Evolutionary conservation across 371 early-diverging fungal species (phyloP), one percentile per base, ranked within the genome.

Genomic region (Mortierella polycephala): DNA sequence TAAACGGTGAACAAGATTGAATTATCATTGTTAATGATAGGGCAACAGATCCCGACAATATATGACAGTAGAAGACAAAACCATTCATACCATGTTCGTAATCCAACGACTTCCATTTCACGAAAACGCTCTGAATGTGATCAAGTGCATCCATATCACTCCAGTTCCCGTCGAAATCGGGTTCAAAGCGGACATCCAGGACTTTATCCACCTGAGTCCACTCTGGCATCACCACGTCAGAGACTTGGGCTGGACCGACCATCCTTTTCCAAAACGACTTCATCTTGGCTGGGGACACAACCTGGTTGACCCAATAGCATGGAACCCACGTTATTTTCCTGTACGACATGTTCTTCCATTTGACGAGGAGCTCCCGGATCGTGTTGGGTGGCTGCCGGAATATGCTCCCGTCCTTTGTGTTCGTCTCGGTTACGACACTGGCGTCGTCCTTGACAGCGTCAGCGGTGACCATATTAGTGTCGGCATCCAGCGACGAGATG

Each of bases 311-410:
- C 87, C 88, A 89, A 40, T 65, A 71, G 10, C 68, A 66, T n/a
- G 87, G 75, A 8, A 90, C 89, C 92, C 92, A 91, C 16, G 71
- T 72, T 7, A 85, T 60, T 60, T 88, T 86, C 13, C 88, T 81
- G 60, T 87, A 89, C 1, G 89, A 87, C 40, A 69, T 49, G 10
- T 67, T 73, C 57, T 82, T 82, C 91, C 90, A 91, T 50, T 89
- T 89, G 54, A 91, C 71, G 7, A 86, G 67, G n/a, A 84, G 67
- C 46, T 85, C 83, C 5, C 73, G 68, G 6, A 30, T 68, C 3
- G 79, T 72, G 42, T 77, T 71, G 13, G 64, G 64, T 5, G 79
- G 53, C 44, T 72, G 79, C 12, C 62, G 72, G 49, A 71, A 63
- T 1, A 59, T 57, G 30, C 49, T 55, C 5, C 72, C 66, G 49